phyloP scores from a whole-genome alignment of 2,329 filamentous ascomycete genomes.

The Ascocoryne sarcoides region DNA sequence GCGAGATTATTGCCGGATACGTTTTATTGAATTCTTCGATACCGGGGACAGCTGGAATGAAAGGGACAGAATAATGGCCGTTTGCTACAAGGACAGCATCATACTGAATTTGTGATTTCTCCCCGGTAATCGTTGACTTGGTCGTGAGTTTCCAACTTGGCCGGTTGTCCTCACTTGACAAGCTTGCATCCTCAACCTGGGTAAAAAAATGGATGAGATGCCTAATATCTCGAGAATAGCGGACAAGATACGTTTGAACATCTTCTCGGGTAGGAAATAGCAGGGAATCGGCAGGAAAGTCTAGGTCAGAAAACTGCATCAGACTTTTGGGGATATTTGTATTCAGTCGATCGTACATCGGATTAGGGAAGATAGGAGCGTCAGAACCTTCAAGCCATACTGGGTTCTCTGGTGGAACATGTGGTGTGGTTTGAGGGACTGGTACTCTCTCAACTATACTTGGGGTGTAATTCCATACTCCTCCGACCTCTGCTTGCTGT shows the following conservation, averaged over 20 bases:
- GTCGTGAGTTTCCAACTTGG: constrained; percentile 47
- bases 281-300: constrained; percentile 54
- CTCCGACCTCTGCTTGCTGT: constrained; percentile 67
- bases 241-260: constrained; percentile 65
- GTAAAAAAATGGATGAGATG: constrained; percentile 61
- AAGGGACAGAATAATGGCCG: constrained; percentile 65
- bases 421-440: constrained; percentile 62
- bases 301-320: constrained; percentile 70
- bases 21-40: constrained; percentile 49
- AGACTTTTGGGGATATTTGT: constrained; percentile 77
- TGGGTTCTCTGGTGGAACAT: constrained; percentile 54
- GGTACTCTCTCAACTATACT: constrained; percentile 36
- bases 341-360: constrained; percentile 74
- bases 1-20: constrained; percentile 54
- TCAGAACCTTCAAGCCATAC: constrained; percentile 35
- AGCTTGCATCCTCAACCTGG: constrained; percentile 54
- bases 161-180: constrained; percentile 17
- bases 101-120: constrained; percentile 30
- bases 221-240: constrained; percentile 56
- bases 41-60: constrained; percentile 53
- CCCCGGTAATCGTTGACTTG: constrained; percentile 20
- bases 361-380: constrained; percentile 59
- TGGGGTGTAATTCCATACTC: constrained; percentile 73
- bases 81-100: constrained; percentile 70
- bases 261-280: constrained; percentile 66